Base-by-base conservation (phyloP, 805 yeast genomes). In the Ogataea siamensis region DNA sequence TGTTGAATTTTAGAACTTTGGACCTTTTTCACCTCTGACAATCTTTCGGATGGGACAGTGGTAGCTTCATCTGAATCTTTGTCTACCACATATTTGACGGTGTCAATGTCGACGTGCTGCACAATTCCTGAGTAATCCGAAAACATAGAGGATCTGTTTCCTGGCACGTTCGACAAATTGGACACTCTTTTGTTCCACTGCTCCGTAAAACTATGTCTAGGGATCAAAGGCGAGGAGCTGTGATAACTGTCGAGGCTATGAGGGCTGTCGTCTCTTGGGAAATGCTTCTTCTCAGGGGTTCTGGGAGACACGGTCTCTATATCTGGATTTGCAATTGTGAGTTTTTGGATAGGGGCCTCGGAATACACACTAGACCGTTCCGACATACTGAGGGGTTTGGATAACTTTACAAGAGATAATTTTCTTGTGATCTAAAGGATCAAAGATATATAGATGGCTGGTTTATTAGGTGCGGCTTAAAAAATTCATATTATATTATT, bases 61-160 rank as follows among this genome's bases (percentile, higher is more conserved):
- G 29, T 27, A 4, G 29, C 14, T 11, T 26, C 37, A n/a, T 43
- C 45, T 4, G 33, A 34, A 9, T 43, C 47, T 29, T 39, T 40
- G 38, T 53, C 58, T 16, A 55, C 64, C 18, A 60, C 58, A 17
- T 53, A 63, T 43, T 43, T 53, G 21, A 60, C 56, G 11, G 60
- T 62, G 39, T 62, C 66, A 28, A 57, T 54, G 39, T 61, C 66
- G 13, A 59, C 64, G 30, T 60, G 50, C 11, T 64, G 66, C n/a
- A 64, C 60, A 11, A 64, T 49, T 10, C 68, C 68, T 0, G 67
- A 62, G 43, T 64, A 64, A 5, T 60, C 58, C 1, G 68, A 63
- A 32, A 62, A 25, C 43, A 56, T 39, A 1, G 68, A 64, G 2
- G 53, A 42, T 39, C 68, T 40, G 21, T 54, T 54, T 8, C 53